Conservation (phyloP, 352 stramenopile genomes). For the Globisporangium cylindrosporum region DNA sequence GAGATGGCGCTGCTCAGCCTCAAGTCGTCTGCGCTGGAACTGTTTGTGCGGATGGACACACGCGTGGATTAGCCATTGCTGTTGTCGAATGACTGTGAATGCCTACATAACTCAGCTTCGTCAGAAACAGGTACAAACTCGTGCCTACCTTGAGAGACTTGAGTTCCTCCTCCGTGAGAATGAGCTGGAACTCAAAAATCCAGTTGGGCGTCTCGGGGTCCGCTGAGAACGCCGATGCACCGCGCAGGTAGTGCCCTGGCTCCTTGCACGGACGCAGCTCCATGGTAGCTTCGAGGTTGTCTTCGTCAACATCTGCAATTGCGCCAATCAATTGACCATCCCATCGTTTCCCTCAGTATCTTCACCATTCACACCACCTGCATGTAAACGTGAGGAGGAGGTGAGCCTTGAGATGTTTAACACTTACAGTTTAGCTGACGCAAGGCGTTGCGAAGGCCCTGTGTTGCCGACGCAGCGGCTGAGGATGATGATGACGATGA, state of each 20-base stretch:
- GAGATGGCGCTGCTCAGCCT: constrained; percentile 58
- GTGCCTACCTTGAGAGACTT: constrained; percentile 47
- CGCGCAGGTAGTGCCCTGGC: constrained; percentile 51
- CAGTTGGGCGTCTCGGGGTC: not conserved
- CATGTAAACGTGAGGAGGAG: too few relatives aligned
- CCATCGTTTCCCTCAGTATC: not conserved
- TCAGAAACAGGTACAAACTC: not conserved
- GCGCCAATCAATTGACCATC: not conserved
- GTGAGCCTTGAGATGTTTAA: not conserved
- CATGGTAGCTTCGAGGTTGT: constrained; percentile 41
- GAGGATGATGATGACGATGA: not conserved
- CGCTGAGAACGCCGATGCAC: constrained; percentile 23
- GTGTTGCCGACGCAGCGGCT: not conserved
- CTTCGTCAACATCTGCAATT: constrained; percentile 30
- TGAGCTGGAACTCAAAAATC: constrained; percentile 53
- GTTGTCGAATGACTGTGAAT: not conserved
- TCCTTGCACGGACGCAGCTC: constrained; percentile 42
- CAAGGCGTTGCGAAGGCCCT: constrained; percentile 1
- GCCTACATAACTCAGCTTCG: not conserved
- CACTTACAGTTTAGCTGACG: constrained; percentile 2
- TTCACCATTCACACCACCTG: too few relatives aligned
- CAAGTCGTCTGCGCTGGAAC: constrained; percentile 50
- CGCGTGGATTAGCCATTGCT: not conserved
- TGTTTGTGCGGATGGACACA: not conserved
- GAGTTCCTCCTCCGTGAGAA: constrained; percentile 58